Percentiles rank a stretch among this genome's conserved stretches.
Evolutionary conservation across 345 rosid genomes (phyloP).

Genomic region (Camelina laxa): DNA sequence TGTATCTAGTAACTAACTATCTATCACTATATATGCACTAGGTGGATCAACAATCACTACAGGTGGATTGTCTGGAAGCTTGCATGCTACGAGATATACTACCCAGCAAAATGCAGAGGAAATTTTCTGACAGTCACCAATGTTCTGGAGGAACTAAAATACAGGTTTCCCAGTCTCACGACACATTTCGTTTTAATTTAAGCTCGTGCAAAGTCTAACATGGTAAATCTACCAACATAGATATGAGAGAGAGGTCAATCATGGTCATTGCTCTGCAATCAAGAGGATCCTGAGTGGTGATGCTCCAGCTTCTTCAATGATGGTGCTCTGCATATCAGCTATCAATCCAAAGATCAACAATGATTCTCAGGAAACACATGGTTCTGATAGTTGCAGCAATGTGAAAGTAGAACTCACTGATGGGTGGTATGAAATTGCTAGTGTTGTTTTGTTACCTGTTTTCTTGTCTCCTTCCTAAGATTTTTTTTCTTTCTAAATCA

Average conservation of each 20-base stretch:
- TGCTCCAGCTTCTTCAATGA: conserved; percentile 69
- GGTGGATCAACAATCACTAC: conserved; percentile 93
- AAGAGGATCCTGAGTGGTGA: conserved; percentile 91
- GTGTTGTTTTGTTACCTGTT: neutral
- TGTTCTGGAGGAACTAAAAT: conserved; percentile 92
- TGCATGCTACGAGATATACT: conserved; percentile 71
- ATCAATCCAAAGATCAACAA: conserved; percentile 48
- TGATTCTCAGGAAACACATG: conserved; percentile 43
- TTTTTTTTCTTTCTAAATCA: conserved; percentile 19
- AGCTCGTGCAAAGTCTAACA: conserved; percentile 31
- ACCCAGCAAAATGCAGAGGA: conserved; percentile 57
- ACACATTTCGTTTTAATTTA: conserved; percentile 12
- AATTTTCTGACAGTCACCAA: conserved; percentile 74
- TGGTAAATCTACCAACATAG: conserved; percentile 48
- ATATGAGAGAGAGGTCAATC: conserved; percentile 92
- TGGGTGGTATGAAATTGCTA: conserved; percentile 77
- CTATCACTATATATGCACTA: conserved; percentile 41
- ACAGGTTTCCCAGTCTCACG: conserved; percentile 58
- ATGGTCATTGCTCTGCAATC: conserved; percentile 87
- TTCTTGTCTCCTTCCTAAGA: conserved; percentile 32
- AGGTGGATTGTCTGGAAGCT: conserved; percentile 98
- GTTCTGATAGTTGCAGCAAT: conserved; percentile 46
- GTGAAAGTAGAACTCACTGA: conserved; percentile 83
- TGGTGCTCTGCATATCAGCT: conserved; percentile 80
- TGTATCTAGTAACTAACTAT: conserved; percentile 18